Base-by-base conservation (phyloP, 495 filamentous ascomycete species). In the Astrothelium macrocarpum region DNA sequence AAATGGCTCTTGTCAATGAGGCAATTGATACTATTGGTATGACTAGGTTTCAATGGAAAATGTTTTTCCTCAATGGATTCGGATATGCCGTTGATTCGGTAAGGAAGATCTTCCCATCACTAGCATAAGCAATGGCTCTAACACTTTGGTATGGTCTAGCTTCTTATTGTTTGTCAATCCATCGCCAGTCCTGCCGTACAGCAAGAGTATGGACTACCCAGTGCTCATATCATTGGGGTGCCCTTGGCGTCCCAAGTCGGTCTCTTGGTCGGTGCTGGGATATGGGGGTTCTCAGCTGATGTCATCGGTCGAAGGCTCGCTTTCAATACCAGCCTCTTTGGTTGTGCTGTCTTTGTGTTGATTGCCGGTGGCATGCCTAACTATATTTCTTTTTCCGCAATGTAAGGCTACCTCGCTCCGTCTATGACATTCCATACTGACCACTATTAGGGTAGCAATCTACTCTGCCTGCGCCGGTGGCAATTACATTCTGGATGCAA, bases 21-120 rank as follows among this genome's bases (percentile, higher is more conserved):
- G 85, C 86, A 1, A 89, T 90, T 64, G 85, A 90, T 70, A 83
- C 88, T 66, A 88, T 90, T 68, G 86, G 87, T 10, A 86, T 85
- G 73, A 88, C 86, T 0, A 68, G 71, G 28, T 86, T 87, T 67
- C 87, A 90, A 58, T 83, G 79, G 78, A 87, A 88, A 73, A 76
- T 90, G 2, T 90, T 90, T 68, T 72, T 77, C 61, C 71, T 83
- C 26, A 82, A 87, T 64, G 87, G 86, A 28, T 49, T 67, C 62
- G 84, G 83, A 63, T 87, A 87, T 67, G 84, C 85, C 3, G 86
- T 89, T 61, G 87, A 90, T 68, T 88, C 85, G 1, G 70, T 88
- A 43, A 81, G 2, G 12, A 29, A 29, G 2, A 9, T 56, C 20
- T 11, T 56, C 2, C 49, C 49, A 29, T 25, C 20, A 25, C 5